Base-by-base conservation (phyloP, 768 basidiomycete species). In the Lactifluus piperatus region DNA sequence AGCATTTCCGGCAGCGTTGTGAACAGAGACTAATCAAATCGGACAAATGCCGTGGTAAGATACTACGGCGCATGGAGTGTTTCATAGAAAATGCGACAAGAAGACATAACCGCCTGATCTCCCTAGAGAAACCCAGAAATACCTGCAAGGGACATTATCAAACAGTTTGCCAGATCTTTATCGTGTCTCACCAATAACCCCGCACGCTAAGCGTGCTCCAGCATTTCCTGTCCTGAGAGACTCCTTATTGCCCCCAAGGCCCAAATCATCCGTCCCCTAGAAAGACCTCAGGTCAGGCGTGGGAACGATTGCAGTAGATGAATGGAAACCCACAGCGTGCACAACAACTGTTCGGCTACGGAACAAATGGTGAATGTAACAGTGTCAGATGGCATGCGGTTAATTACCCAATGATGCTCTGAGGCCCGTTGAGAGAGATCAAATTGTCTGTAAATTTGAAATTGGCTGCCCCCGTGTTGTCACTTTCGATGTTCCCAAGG, bases 191-290 rank as follows among this genome's bases (percentile, higher is more conserved):
- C 86, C 88, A 64, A 91, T 87, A 51, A 91, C 81, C 65, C 89
- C 90, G 67, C 91, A 92, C 13, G 91, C 89, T n/a, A 81, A 78
- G 57, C 88, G 77, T 30, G 76, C 82, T 11, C 86, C 85, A 16
- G 90, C 85, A 67, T 91, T 88, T 9, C 90, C 90, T 3, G 88
- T 91, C 69, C 81, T 88, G 56, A 84, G 73, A 22, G 85, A 86
- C 63, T 89, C 88, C 29, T 79, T 74, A 65, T 85, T 77, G 43
- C 73, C 75, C 16, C 88, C 87, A 60, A 71, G 75, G n/a, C 89
- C 91, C 51, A 91, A 77, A 66, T 93, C 91, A 67, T 93, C 91
- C 18, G 80, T 79, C 4, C 88, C 87, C 84, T 84, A 62, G n/a
- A 36, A n/a, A 18, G 22, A 22, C 20, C 32, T 4, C 43, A 54